Evolutionary conservation across 1,284 basidiomycete species (phyloP), one percentile per base, ranked within the genome.

Genomic region (Papiliotrema fonsecae): DNA sequence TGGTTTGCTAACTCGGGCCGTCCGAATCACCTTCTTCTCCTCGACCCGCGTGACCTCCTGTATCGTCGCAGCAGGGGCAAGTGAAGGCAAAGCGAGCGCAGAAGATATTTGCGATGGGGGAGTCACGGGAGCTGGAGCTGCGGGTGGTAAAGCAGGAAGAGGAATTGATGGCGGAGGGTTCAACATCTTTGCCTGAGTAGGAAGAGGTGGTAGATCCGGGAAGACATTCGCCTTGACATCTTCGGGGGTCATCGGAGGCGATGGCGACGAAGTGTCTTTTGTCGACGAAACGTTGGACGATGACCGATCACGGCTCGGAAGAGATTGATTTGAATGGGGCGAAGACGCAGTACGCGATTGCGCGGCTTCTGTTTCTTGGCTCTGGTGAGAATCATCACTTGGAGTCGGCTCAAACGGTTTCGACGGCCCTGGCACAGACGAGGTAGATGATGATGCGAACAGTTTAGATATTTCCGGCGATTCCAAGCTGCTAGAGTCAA

Each of bases 281-380:
- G 61, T 65, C 13, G 69, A 70, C 19, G 64, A 64, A 3, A 64
- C 61, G 19, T 64, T 61, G 0, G 71, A 73, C n/a, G 66, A 64
- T 1, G 72, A 69, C n/a, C 66, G 56, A 19, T 56, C 62, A 46
- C 70, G 67, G 44, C 67, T 65, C 3, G 59, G 62, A 19, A 60
- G 64, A 14, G 64, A 62, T 1, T 52, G 55, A 6, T 38, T 49
- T 2, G 57, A 52, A 6, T 24, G 47, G 19, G 51, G 45, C n/a
- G 62, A 58, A 1, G 60, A 55, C 35, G 41, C 36, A 2, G 58
- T 56, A 31, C 27, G 39, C 11, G 18, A 40, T 22, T 34, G 1
- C 11, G 31, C 34, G 26, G 37, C 14, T 25, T 18, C 22, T 27
- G 11, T 27, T 19, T 39, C 41, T 21, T 16, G 31, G 31, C 21